These are phyloP conservation scores for Austropuccinia psidii DNA, from an alignment of 1,284 basidiomycete species.

Conservation along the genomic window DNA sequence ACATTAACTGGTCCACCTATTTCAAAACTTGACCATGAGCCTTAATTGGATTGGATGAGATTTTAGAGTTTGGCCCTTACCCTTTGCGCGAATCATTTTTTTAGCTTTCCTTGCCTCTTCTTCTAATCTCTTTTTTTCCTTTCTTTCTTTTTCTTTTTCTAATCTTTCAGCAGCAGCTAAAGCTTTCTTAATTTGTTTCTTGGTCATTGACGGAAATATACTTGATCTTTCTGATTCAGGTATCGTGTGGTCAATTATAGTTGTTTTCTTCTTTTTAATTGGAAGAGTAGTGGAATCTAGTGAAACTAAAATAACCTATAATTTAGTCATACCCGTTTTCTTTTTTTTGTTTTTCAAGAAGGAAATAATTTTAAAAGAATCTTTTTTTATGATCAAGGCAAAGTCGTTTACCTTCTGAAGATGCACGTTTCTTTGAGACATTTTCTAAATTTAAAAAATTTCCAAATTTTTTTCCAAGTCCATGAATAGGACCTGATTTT, in stretches of 20 bases:
- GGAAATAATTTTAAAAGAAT: background rate
- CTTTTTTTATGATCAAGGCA: no score
- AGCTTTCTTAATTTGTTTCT: constrained; percentile 19
- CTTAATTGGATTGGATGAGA: background rate
- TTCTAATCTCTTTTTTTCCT: constrained; percentile 18
- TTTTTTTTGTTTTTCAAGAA: background rate
- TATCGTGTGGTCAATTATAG: constrained; percentile 21
- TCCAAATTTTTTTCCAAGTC: constrained; percentile 2
- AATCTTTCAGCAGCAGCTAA: background rate
- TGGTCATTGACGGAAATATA: background rate
- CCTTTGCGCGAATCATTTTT: constrained; percentile 20
- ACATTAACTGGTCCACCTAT: constrained; percentile 66
- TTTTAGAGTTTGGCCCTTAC: background rate
- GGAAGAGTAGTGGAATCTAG: constrained; percentile 11
- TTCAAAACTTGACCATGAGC: background rate
- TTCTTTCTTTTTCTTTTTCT: constrained; percentile 22
- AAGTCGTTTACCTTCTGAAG: constrained; percentile 20
- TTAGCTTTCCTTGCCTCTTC: constrained; percentile 30
- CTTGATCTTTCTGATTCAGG: no score
- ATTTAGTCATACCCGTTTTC: background rate
- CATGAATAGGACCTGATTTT: background rate
- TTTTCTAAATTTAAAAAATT: constrained; percentile 7
- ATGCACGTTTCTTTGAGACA: constrained; percentile 20
- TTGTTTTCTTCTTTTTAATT: constrained; percentile 21
- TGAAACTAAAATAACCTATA: background rate